These are phyloP conservation scores for Candida caryicola DNA, from an alignment of 805 yeast genomes.

Conservation along the genomic window DNA sequence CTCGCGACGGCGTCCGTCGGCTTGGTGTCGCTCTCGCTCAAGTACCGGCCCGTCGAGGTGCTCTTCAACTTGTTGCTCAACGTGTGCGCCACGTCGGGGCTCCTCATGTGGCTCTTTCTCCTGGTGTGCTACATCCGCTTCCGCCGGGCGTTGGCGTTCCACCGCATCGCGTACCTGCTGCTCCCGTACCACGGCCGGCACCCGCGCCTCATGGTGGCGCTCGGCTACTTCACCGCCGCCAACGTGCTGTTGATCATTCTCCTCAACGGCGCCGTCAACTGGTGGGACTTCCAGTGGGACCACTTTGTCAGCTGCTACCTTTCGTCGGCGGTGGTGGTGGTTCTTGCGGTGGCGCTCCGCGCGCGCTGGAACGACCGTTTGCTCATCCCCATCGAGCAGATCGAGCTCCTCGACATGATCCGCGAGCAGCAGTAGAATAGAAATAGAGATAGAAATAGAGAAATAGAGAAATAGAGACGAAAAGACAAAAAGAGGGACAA, in stretches of 20 bases:
- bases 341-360: background rate
- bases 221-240: conserved; percentile 14
- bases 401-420: background rate
- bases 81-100: conserved; percentile 25
- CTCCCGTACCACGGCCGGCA: conserved; percentile 7
- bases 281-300: conserved; percentile 17
- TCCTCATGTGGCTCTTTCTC: conserved; percentile 27
- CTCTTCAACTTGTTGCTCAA: conserved; percentile 18
- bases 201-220: conserved; percentile 10
- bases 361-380: conserved; percentile 5
- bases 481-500: too few relatives aligned
- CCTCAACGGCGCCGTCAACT: conserved; percentile 15
- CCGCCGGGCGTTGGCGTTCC: conserved; percentile 1
- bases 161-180: background rate
- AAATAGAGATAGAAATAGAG: too few relatives aligned
- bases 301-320: conserved; percentile 5
- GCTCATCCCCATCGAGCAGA: background rate
- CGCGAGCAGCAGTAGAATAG: too few relatives aligned
- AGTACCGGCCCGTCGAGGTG: conserved; percentile 14
- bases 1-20: conserved; percentile 20
- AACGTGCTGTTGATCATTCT: conserved; percentile 15
- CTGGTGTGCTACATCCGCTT: conserved; percentile 18
- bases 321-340: background rate
- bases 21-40: conserved; percentile 17
- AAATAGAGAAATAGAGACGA: too few relatives aligned